Conservation (phyloP, 495 filamentous ascomycete species). For the Cenococcum geophilum region DNA sequence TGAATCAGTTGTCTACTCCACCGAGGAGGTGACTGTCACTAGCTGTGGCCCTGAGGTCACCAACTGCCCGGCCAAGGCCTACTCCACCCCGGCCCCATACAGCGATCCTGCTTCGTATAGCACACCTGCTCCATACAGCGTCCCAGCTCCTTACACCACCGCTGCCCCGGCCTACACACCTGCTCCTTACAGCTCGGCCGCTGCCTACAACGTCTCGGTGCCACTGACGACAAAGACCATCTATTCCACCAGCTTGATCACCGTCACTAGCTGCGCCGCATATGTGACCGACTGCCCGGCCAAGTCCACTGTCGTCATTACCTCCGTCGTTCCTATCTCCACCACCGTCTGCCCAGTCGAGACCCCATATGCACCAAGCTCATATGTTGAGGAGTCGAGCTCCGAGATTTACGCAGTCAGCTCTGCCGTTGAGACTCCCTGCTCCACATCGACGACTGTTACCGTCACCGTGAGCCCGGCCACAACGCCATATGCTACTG, state of each 20-base stretch:
- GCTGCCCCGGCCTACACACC: constrained; percentile 1
- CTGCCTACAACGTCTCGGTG: background rate
- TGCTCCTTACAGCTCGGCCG: background rate
- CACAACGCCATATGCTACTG: background rate
- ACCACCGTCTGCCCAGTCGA: constrained; percentile 6
- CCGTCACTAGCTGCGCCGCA: background rate
- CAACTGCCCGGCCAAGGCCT: constrained; percentile 8
- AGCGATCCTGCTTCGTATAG: background rate
- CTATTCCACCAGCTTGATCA: constrained; percentile 8
- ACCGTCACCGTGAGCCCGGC: constrained; percentile 1
- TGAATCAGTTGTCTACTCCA: background rate
- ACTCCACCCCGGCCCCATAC: background rate
- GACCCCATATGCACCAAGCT: too few species aligned
- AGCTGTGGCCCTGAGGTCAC: constrained; percentile 26
- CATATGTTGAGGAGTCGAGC: too few species aligned
- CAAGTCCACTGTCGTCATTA: background rate
- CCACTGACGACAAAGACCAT: constrained; percentile 16
- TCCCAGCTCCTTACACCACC: background rate
- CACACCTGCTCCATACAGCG: background rate
- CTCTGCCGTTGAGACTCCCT: background rate
- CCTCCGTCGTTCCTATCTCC: constrained; percentile 1
- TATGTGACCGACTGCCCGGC: background rate
- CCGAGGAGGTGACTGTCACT: constrained; percentile 23
- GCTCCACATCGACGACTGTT: background rate
- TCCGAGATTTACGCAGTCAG: background rate